These are phyloP conservation scores for Plectosphaerella sp. DNA, from an alignment of 2,329 filamentous ascomycete species.

Conservation along the genomic window DNA sequence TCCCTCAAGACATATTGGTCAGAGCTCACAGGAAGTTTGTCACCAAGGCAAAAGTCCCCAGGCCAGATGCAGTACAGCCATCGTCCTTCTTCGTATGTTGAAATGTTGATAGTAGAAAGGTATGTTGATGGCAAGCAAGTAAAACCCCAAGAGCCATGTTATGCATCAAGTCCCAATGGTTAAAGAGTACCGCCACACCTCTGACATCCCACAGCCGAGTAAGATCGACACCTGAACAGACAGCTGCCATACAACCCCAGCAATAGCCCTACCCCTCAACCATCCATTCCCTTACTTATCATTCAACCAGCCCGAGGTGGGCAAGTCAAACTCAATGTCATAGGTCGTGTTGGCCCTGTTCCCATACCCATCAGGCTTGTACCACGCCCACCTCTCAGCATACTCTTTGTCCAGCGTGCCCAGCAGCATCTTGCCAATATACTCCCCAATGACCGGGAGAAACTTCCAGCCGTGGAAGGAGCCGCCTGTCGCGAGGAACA, in stretches of 20 bases:
- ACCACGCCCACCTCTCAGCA: constrained; percentile 40
- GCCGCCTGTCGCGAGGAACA: constrained; percentile 58
- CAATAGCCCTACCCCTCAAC: too few species aligned
- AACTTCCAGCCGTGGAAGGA: constrained; percentile 66
- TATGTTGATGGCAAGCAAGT: too few species aligned
- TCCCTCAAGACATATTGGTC: too few species aligned
- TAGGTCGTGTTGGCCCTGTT: constrained; percentile 37
- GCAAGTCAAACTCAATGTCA: constrained; percentile 32
- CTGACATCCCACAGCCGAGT: too few species aligned
- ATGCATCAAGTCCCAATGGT: too few species aligned
- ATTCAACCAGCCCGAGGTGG: constrained; percentile 22
- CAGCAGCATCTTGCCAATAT: constrained; percentile 46
- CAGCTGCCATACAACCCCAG: background rate
- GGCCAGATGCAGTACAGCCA: too few species aligned
- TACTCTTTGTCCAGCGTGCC: constrained; percentile 32
- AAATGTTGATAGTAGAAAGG: too few species aligned
- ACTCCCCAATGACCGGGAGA: constrained; percentile 57
- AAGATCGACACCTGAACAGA: background rate
- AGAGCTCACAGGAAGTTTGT: too few species aligned
- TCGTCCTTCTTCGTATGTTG: too few species aligned
- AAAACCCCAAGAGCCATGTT: too few species aligned
- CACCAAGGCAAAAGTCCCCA: too few species aligned
- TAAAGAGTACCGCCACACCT: too few species aligned
- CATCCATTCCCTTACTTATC: background rate
- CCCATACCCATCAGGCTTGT: constrained; percentile 34